phyloP scores from a whole-genome alignment of 148 eudicot genomes.

The Rhododendron griersonianum region DNA sequence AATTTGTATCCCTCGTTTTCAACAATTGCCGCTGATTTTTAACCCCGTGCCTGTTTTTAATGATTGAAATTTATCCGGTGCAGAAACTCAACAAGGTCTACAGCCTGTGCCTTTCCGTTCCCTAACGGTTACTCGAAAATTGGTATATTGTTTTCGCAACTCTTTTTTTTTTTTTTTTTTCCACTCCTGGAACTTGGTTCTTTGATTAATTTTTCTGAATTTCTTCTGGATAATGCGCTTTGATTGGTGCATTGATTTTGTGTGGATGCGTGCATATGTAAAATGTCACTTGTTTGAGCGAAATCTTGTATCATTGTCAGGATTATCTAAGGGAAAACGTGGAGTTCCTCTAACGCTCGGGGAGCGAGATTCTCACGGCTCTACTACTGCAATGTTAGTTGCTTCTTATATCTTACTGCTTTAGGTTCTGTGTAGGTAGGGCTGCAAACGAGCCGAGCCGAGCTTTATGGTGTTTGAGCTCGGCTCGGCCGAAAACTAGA shows the following conservation, averaged over 20 bases:
- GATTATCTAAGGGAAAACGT: conserved; percentile 35
- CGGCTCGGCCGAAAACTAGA: not conserved
- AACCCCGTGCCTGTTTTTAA: not conserved
- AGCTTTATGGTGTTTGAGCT: not conserved
- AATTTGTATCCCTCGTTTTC: not conserved
- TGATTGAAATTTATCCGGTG: not conserved
- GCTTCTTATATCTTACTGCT: not conserved
- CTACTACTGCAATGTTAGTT: conserved; percentile 34
- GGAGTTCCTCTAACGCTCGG: conserved; percentile 36
- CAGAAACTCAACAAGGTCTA: not conserved
- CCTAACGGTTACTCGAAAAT: not conserved
- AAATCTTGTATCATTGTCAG: conserved; percentile 23
- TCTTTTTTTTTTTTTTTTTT: not conserved
- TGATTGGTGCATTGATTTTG: not conserved
- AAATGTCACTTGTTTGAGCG: not conserved
- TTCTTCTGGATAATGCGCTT: not conserved
- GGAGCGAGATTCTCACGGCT: conserved; percentile 22
- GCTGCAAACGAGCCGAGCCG: not conserved
- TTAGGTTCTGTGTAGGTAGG: not conserved
- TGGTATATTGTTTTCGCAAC: not conserved
- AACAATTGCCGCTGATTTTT: not conserved
- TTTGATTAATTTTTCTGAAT: not conserved
- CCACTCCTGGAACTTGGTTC: not conserved
- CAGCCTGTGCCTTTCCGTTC: not conserved
- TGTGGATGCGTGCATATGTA: not conserved